These are phyloP conservation scores for Protomyces arabidopsidicola DNA, from an alignment of 1,139 yeast species.

Conservation along the genomic window DNA sequence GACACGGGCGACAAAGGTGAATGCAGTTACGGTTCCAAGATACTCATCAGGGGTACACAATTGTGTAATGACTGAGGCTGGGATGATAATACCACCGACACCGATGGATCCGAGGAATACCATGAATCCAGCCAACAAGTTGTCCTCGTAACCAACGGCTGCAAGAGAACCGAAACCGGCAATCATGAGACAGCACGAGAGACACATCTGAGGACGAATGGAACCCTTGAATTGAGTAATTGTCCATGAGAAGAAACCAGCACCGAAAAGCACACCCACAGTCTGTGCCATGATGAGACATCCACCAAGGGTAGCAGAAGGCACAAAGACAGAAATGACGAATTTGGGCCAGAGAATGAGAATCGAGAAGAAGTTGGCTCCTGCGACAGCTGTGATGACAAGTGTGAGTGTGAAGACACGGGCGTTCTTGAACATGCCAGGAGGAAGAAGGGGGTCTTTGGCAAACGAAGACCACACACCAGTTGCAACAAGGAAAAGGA, in stretches of 20 bases:
- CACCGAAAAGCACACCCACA: constrained; percentile 16
- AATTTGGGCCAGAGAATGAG: constrained; percentile 24
- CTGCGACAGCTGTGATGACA: constrained; percentile 23
- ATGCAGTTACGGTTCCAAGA: constrained; percentile 19
- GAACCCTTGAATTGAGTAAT: constrained; percentile 22
- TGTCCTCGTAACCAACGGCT: constrained; percentile 6
- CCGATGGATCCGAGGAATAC: constrained; percentile 20
- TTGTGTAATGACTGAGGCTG: constrained; percentile 25
- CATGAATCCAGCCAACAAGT: constrained; percentile 5
- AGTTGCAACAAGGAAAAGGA: constrained; percentile 2
- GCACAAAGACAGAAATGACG: constrained; percentile 8
- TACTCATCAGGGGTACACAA: constrained; percentile 22
- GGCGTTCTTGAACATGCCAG: constrained; percentile 22
- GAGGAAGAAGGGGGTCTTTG: constrained; percentile 10
- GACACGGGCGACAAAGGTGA: constrained; percentile 23
- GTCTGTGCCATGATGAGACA: constrained; percentile 24
- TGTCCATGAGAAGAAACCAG: constrained; percentile 25
- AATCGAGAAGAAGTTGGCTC: constrained; percentile 21
- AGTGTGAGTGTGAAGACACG: constrained; percentile 21
- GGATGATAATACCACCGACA: constrained; percentile 22
- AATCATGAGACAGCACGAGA: constrained; percentile 19
- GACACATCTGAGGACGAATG: constrained; percentile 14
- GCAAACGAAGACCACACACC: constrained; percentile 14
- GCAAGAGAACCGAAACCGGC: constrained; percentile 18
- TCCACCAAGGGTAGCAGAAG: constrained; percentile 5